Conservation (phyloP, 2,329 filamentous ascomycete genomes). For the Xylaria sp. region DNA sequence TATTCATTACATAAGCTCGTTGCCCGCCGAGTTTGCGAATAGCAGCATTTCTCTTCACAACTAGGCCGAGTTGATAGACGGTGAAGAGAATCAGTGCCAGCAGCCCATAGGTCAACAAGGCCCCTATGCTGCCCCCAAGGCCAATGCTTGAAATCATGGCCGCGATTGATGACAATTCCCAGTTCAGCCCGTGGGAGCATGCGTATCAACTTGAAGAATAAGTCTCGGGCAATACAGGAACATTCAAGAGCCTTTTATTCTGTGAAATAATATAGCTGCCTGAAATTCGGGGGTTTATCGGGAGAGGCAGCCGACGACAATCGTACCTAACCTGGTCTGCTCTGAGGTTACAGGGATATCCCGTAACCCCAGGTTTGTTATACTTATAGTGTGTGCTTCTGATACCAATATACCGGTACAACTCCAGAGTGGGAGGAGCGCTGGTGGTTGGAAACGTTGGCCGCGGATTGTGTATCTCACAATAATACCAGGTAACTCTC, state of each 20-base stretch:
- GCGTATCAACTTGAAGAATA: background rate
- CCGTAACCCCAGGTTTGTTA: background rate
- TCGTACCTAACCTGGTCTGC: background rate
- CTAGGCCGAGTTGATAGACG: slow-evolving; percentile 21
- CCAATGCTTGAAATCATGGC: slow-evolving; percentile 22
- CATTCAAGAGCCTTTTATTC: background rate
- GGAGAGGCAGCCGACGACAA: background rate
- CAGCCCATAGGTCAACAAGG: slow-evolving; percentile 16
- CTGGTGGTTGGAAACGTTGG: background rate
- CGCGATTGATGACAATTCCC: background rate
- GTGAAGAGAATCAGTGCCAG: slow-evolving; percentile 15
- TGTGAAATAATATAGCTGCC: slow-evolving; percentile 21
- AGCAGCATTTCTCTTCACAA: slow-evolving; percentile 19
- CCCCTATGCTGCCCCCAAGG: background rate
- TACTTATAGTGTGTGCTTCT: background rate
- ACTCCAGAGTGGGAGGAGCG: background rate
- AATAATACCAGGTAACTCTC: background rate
- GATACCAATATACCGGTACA: background rate
- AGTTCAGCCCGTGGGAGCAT: background rate
- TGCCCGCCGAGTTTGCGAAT: slow-evolving; percentile 36
- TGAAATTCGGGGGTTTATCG: background rate
- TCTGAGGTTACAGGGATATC: slow-evolving; percentile 3
- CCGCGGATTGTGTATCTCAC: background rate
- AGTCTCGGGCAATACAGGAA: background rate
- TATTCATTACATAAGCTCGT: slow-evolving; percentile 27